Evolutionary conservation across 228 moss, liverwort and hornwort genomes (phyloP).

Genomic region (Sphagnum fallax): DNA sequence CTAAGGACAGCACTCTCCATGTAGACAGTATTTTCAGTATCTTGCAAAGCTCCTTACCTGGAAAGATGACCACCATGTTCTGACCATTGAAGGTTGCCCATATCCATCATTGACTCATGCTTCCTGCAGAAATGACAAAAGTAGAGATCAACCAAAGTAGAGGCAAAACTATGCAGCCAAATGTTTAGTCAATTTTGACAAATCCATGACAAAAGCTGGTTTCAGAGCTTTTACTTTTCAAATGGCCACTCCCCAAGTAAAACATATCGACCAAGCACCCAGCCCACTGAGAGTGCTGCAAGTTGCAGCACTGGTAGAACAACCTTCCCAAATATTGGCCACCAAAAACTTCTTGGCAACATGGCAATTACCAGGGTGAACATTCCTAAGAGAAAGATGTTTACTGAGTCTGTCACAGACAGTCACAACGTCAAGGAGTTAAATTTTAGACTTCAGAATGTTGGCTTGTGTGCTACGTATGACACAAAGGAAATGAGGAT

Average conservation of each 20-base stretch:
- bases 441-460: neutral
- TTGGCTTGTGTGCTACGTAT: too few species aligned
- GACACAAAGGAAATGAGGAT: too few species aligned
- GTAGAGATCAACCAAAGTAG: neutral
- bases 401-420: neutral
- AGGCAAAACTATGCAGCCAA: neutral
- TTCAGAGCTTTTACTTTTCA: neutral
- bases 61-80: neutral
- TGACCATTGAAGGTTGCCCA: conserved; percentile 5
- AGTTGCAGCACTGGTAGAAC: conserved; percentile 1
- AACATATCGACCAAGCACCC: conserved; percentile 2
- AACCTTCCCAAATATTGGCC: conserved; percentile 6
- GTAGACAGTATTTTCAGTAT: too few species aligned
- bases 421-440: neutral
- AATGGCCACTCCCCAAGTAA: conserved; percentile 4
- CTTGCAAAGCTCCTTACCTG: neutral
- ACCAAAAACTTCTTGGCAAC: conserved; percentile 5
- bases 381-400: neutral
- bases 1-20: too few species aligned
- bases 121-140: neutral
- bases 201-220: too few species aligned
- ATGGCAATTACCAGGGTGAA: neutral
- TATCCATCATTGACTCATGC: neutral
- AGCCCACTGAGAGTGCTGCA: conserved; percentile 1
- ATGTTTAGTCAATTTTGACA: too few species aligned